Evolutionary conservation across 2,329 filamentous ascomycete genomes (phyloP).

Genomic region (Fusarium temperatum): DNA sequence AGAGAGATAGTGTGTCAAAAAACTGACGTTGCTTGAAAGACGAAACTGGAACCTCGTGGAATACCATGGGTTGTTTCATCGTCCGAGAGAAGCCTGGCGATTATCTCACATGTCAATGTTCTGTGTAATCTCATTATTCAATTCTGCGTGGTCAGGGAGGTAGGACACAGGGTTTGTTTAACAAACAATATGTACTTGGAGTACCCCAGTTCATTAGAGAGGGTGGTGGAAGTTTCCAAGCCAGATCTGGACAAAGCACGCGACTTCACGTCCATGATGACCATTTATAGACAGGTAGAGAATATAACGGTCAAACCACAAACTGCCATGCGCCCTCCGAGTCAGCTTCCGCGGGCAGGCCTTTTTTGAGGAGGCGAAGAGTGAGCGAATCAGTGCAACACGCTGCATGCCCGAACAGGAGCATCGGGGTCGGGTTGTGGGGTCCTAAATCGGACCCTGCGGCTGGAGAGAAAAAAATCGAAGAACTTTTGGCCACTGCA

Average conservation of each 20-base stretch:
- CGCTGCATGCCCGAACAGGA: conserved; percentile 1
- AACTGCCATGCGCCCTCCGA: background rate
- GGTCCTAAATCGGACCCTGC: conserved; percentile 40
- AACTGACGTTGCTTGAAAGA: background rate
- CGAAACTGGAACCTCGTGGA: background rate
- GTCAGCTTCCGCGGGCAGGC: conserved; percentile 1
- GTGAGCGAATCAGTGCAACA: conserved; percentile 29
- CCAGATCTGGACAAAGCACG: background rate
- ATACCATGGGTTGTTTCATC: background rate
- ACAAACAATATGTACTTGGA: background rate
- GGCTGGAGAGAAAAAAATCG: conserved; percentile 41
- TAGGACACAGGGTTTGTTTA: background rate
- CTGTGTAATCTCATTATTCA: background rate
- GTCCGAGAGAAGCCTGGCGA: background rate
- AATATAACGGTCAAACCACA: background rate
- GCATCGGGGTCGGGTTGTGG: conserved; percentile 7
- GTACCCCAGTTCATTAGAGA: background rate
- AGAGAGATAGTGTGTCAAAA: background rate
- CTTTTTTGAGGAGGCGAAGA: conserved; percentile 18
- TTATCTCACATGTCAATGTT: background rate
- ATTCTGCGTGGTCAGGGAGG: background rate
- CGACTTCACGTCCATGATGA: background rate
- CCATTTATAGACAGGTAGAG: background rate
- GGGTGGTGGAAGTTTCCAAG: background rate
- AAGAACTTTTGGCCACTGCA: conserved; percentile 30